phyloP scores from a whole-genome alignment of 768 basidiomycete genomes.

The Auriscalpium orientale region DNA sequence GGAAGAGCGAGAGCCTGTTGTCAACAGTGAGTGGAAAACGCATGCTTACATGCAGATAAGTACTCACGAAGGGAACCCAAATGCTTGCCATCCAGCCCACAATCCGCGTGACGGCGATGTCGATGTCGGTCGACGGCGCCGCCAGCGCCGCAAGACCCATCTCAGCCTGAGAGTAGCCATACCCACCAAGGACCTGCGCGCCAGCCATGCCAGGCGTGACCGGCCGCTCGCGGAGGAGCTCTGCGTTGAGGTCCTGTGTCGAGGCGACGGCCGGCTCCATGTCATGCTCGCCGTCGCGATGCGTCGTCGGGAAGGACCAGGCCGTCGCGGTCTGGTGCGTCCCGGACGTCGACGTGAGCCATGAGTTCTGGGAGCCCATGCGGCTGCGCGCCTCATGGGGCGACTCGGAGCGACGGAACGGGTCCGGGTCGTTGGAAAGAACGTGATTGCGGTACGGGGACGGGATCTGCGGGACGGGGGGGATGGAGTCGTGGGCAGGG shows the following conservation, averaged over 20 bases:
- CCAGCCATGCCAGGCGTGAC: conserved; percentile 46
- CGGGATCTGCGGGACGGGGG: conserved; percentile 52
- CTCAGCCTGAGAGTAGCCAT: conserved; percentile 56
- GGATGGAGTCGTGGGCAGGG: conserved; percentile 34
- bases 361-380: conserved; percentile 61
- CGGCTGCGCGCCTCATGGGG: conserved; percentile 38
- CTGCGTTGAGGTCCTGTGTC: conserved; percentile 34
- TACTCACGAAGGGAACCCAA: conserved; percentile 63
- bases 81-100: conserved; percentile 60
- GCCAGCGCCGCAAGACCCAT: conserved; percentile 44
- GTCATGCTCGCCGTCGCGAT: conserved; percentile 20
- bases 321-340: conserved; percentile 51
- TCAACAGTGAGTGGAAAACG: not conserved
- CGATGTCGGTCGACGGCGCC: conserved; percentile 37
- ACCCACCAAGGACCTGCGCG: conserved; percentile 61
- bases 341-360: conserved; percentile 59
- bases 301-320: conserved; percentile 61
- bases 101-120: conserved; percentile 48
- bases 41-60: not conserved
- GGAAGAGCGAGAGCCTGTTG: conserved; percentile 53
- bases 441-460: conserved; percentile 40
- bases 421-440: conserved; percentile 44
- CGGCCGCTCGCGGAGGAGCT: conserved; percentile 37
- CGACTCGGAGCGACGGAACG: conserved; percentile 52
- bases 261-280: conserved; percentile 29